These are phyloP conservation scores for Starmerella tilneyi DNA, from an alignment of 805 yeast genomes.

Conservation along the genomic window DNA sequence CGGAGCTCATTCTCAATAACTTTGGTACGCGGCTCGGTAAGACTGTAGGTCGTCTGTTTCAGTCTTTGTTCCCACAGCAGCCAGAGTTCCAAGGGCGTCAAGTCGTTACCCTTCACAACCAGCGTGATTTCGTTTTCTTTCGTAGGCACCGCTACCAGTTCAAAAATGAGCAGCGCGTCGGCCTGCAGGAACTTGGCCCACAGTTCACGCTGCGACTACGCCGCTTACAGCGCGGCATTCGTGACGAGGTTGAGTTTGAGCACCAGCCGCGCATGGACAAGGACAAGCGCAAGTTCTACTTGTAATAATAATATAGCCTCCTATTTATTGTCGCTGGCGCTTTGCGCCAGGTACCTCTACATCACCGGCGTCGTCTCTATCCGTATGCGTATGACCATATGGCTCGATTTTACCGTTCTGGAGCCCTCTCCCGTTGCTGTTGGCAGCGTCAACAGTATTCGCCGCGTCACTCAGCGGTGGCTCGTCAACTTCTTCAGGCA, in stretches of 20 bases:
- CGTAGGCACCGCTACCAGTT: slow-evolving; percentile 90
- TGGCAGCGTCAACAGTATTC: no score
- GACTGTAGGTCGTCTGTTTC: slow-evolving; percentile 86
- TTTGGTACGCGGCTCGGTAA: slow-evolving; percentile 87
- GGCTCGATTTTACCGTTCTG: neutral
- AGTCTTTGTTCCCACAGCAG: slow-evolving; percentile 78
- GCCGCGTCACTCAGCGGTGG: no score
- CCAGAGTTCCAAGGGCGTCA: slow-evolving; percentile 95
- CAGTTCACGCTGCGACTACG: slow-evolving; percentile 85
- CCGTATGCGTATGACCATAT: neutral
- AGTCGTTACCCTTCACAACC: slow-evolving; percentile 90
- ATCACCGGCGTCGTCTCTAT: neutral
- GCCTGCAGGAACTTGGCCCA: slow-evolving; percentile 92
- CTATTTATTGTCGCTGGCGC: slow-evolving; percentile 1
- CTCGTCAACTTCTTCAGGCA: neutral
- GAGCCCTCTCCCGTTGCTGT: neutral
- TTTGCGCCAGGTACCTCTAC: neutral
- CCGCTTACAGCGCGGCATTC: slow-evolving; percentile 82
- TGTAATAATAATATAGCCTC: slow-evolving; percentile 34
- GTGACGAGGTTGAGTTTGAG: slow-evolving; percentile 93
- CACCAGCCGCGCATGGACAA: slow-evolving; percentile 93
- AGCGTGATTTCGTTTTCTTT: slow-evolving; percentile 89
- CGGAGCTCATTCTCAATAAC: slow-evolving; percentile 85
- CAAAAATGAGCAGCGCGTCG: slow-evolving; percentile 82
- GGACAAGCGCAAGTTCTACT: slow-evolving; percentile 83